A percentile compares a stretch with the other conserved stretches of the same genome.
Evolutionary conservation across 1,284 basidiomycete genomes (phyloP).

Genomic region (Ceratobasidium sp.): DNA sequence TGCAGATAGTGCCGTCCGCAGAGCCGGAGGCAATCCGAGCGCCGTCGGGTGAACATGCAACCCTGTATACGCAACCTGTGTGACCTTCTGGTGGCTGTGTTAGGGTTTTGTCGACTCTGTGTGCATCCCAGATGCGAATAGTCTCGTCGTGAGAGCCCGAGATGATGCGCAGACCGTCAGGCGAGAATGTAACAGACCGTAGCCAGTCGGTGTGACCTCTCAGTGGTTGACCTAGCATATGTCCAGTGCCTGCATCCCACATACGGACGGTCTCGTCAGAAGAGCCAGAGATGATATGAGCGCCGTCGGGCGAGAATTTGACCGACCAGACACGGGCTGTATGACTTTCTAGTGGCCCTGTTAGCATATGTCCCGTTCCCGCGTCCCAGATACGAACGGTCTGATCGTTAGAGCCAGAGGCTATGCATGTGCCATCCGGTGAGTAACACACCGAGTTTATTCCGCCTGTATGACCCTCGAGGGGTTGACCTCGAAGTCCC

Average conservation of each 20-base stretch:
- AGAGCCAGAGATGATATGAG: no score
- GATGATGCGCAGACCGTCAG: slow-evolving; percentile 1
- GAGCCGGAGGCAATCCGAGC: neutral
- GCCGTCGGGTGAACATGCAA: no score
- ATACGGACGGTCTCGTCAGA: no score
- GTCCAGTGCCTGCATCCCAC: no score
- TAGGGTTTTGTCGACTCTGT: neutral
- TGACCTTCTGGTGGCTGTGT: no score
- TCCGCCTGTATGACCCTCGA: no score
- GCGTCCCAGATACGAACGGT: neutral
- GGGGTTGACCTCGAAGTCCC: neutral
- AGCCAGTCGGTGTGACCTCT: no score
- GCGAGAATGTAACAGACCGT: no score
- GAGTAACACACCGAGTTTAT: neutral
- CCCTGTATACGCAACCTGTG: no score
- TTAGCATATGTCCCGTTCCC: neutral
- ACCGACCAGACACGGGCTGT: no score
- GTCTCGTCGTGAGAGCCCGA: neutral
- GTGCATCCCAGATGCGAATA: slow-evolving; percentile 15
- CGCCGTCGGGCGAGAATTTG: no score
- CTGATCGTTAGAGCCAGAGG: slow-evolving; percentile 5
- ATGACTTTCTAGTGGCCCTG: neutral
- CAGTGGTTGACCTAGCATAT: neutral
- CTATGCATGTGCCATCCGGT: slow-evolving; percentile 17
- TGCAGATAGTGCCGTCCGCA: neutral